phyloP scores from a whole-genome alignment of 2,329 filamentous ascomycete species.

The Pseudogymnoascus sp. region DNA sequence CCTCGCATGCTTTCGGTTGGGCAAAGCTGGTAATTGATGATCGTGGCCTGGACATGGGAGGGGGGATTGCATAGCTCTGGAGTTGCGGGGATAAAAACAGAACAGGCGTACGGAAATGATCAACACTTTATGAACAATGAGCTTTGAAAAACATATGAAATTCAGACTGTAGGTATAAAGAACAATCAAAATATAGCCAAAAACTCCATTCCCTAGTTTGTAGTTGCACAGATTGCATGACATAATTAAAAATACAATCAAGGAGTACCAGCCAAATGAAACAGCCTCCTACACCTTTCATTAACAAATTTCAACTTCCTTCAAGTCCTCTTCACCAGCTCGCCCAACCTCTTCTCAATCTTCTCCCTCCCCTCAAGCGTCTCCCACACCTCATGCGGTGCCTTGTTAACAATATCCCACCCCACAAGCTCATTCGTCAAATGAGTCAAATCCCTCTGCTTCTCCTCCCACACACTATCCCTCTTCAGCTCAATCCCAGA shows the following conservation, averaged over 20 bases:
- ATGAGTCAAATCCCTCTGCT: conserved; percentile 75
- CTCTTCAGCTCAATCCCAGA: conserved; percentile 64
- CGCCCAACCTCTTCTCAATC: conserved; percentile 70
- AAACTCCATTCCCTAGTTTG: neutral
- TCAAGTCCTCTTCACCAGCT: conserved; percentile 48
- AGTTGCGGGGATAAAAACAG: neutral
- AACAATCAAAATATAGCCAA: neutral
- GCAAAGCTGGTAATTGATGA: conserved; percentile 18
- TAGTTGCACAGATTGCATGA: neutral
- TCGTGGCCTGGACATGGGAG: neutral
- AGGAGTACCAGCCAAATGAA: neutral
- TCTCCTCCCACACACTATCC: conserved; percentile 68
- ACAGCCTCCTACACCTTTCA: neutral
- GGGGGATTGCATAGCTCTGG: conserved; percentile 15
- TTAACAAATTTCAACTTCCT: neutral
- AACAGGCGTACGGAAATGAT: conserved; percentile 1
- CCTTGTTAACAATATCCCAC: conserved; percentile 83
- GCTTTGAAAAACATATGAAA: neutral
- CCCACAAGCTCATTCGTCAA: conserved; percentile 70
- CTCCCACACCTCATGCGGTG: conserved; percentile 81
- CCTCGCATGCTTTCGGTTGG: neutral
- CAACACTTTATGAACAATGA: conserved; percentile 6
- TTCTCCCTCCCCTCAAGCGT: conserved; percentile 62
- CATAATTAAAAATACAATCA: neutral
- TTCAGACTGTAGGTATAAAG: neutral